Conservation (phyloP, 1,139 yeast species). For the Chernovozyma aurita region DNA sequence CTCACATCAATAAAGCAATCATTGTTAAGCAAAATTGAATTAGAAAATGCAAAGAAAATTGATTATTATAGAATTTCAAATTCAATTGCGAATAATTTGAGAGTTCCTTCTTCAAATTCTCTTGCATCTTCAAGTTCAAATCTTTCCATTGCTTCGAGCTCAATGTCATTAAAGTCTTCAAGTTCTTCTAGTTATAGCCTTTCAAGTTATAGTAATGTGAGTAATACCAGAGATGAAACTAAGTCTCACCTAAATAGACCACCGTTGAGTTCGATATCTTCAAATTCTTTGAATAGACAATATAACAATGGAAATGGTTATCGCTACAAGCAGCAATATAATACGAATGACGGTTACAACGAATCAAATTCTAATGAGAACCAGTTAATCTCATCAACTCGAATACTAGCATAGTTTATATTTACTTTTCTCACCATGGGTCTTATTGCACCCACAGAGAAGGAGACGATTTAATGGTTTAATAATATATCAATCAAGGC, state of each 20-base stretch:
- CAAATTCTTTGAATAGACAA: slow-evolving; percentile 7
- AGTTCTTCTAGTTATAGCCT: slow-evolving; percentile 14
- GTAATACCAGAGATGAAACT: slow-evolving; percentile 5
- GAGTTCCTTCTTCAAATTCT: slow-evolving; percentile 11
- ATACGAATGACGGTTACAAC: background rate
- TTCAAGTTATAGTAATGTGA: background rate
- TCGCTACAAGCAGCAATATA: background rate
- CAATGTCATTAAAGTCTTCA: slow-evolving; percentile 15
- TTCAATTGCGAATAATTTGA: slow-evolving; percentile 14
- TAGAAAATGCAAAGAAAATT: slow-evolving; percentile 30
- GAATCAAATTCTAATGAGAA: background rate
- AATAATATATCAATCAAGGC: too few relatives aligned
- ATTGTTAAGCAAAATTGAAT: slow-evolving; percentile 23
- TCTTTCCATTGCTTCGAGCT: slow-evolving; percentile 12
- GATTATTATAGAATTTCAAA: slow-evolving; percentile 39
- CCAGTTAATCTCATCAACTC: background rate
- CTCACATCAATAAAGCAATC: slow-evolving; percentile 59
- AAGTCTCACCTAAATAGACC: slow-evolving; percentile 3
- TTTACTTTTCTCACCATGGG: background rate
- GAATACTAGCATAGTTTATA: background rate
- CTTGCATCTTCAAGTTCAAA: slow-evolving; percentile 10
- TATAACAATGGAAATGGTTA: background rate
- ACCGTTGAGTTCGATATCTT: slow-evolving; percentile 8
- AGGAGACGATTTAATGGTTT: too few relatives aligned
- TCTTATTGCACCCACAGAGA: too few relatives aligned